Percentiles rank a stretch among this genome's conserved stretches.
Evolutionary conservation across 208 protist species (phyloP).

Genomic region (Leishmania martiniquensis): DNA sequence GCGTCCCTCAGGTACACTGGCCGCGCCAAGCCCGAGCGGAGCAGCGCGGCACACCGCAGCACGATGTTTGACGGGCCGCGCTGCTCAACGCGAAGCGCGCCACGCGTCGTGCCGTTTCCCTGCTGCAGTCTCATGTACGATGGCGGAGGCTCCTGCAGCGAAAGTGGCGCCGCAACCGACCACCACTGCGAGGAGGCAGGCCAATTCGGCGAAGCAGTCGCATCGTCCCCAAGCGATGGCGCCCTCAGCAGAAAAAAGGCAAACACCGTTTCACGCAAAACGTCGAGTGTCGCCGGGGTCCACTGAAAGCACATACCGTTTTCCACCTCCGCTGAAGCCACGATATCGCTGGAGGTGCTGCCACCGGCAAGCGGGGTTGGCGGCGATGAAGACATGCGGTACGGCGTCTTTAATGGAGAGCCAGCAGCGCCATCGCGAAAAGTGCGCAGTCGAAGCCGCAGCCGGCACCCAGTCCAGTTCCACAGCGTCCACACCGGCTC

Average conservation of each 20-base stretch:
- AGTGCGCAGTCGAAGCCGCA: conserved; percentile 19
- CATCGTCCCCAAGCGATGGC: not conserved
- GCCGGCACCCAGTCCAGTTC: conserved; percentile 31
- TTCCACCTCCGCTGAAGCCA: conserved; percentile 25
- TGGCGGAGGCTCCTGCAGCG: conserved; percentile 19
- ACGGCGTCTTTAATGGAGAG: not conserved
- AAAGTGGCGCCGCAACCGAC: conserved; percentile 15
- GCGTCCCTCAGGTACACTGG: conserved; percentile 29
- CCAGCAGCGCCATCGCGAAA: not conserved
- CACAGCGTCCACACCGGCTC: conserved; percentile 38
- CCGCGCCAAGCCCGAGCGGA: conserved; percentile 14
- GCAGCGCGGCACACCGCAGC: conserved; percentile 28
- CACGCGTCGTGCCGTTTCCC: conserved; percentile 3
- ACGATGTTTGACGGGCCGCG: conserved; percentile 16
- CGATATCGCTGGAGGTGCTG: not conserved
- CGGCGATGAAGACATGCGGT: not conserved
- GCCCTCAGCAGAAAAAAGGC: conserved; percentile 17
- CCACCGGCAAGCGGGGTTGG: not conserved
- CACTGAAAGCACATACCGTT: conserved; percentile 33
- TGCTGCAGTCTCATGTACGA: conserved; percentile 24
- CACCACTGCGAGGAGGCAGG: conserved; percentile 17
- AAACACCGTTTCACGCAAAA: conserved; percentile 2
- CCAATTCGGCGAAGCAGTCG: not conserved
- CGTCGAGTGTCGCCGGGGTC: conserved; percentile 14
- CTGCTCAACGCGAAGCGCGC: conserved; percentile 17